A percentile compares a stretch with the other conserved stretches of the same genome.
These are phyloP conservation scores for Carex cristatella DNA, from an alignment of 176 grass and related monocot genomes.

Conservation along the genomic window DNA sequence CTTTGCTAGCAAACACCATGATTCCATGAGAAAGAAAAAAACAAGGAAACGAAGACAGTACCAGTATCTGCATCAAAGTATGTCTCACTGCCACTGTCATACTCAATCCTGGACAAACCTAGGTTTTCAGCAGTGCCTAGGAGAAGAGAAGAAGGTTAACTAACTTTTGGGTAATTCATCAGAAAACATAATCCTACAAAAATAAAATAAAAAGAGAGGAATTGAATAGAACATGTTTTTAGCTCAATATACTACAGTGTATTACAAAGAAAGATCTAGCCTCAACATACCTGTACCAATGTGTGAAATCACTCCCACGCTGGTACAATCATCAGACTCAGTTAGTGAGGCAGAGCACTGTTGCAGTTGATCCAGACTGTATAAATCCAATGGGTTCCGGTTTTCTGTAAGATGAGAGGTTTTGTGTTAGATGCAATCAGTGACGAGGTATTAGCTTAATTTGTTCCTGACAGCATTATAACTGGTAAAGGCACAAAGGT, in stretches of 20 bases:
- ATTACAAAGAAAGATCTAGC: background rate
- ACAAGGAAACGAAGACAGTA: background rate
- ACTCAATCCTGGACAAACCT: background rate
- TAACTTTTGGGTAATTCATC: background rate
- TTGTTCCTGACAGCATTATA: background rate
- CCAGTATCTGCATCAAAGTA: background rate
- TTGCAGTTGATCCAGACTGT: background rate
- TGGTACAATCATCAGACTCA: background rate
- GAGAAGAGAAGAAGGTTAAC: background rate
- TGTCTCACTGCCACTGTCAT: background rate
- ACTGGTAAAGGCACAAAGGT: background rate
- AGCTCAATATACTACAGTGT: background rate
- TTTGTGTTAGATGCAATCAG: background rate
- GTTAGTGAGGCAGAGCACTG: background rate
- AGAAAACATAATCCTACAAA: background rate
- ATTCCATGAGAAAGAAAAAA: background rate
- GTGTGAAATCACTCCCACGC: background rate
- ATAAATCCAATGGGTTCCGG: background rate
- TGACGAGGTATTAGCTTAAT: background rate
- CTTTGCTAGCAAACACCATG: background rate
- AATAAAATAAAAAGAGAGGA: background rate
- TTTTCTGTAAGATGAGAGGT: background rate
- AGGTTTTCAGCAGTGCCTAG: background rate
- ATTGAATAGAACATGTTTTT: background rate
- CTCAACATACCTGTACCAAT: background rate